Evolutionary conservation across 1,284 basidiomycete genomes (phyloP), one percentile per base, ranked within the genome.

Genomic region (Mycena citricolor): DNA sequence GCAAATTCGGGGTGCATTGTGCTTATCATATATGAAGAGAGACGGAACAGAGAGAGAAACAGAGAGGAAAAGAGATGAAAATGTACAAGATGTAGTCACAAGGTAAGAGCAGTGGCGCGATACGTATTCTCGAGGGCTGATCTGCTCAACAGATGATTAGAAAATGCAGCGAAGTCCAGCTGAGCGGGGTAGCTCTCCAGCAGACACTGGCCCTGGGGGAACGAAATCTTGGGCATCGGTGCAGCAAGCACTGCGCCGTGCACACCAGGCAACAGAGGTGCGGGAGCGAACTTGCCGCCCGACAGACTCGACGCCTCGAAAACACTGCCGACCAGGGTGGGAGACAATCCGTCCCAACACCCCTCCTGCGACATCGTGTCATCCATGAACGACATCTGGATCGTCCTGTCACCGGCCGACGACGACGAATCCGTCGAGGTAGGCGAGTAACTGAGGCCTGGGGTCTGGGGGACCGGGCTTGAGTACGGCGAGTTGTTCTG

Each of bases 361-460:
- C 37, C 8, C 21, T 40, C 51, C 25, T 51, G 31, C 4, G 46
- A 25, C 52, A 50, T 65, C 16, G 53, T 56, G 20, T 68, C 60
- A 43, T 79, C 77, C 52, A 70, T 61, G 41, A 77, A 77, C n/a
- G 68, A 59, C 72, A 79, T 73, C 50, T 79, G 78, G 16, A 79
- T 64, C 0, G 76, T 80, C 14, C 69, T 68, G 51, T 79, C 76
- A 23, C 73, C 75, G 32, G 66, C 56, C 3, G 74, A 76, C 0
- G 38, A 51, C 8, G 66, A 67, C 4, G 73, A 79, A 43, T 76
- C 77, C 2, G 76, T 78, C 2, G 76, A 71, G 0, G 74, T 71
- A 0, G 79, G 79, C 1, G 79, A 81, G 40, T 76, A 75, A 11
- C 66, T 72, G 22, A 81, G 71, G 16, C 67, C 63, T 1, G 78